Base-by-base conservation (phyloP, 306 rosid species). In the Alnus glutinosa region DNA sequence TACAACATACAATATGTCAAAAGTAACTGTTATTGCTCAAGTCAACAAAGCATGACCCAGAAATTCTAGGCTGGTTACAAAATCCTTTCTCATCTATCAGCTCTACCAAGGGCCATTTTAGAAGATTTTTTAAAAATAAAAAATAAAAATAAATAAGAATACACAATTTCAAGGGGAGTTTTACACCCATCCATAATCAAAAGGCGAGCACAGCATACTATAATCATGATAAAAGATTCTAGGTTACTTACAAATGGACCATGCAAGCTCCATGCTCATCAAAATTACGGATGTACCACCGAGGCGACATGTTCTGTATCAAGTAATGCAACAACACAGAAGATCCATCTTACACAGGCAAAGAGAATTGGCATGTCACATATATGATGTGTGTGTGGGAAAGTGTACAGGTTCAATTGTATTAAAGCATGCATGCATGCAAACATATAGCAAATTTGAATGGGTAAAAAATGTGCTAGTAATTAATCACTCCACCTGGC, bases 251-350 rank as follows among this genome's bases (percentile, higher is more conserved):
- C 97, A 92, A 84, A 85, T 92, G 97, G 70, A 89, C 83, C 97
- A 92, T 92, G 39, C 55, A 74, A 79, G 87, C 91, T 83, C 83
- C 85, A 42, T 19, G 46, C 66, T 88, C 91, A 55, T 85, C 89
- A 70, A 86, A 92, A 82, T 92, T 92, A 83, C 89, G 85, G 70
- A 92, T 83, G 86, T 90, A 92, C 97, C 97, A 92, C 55, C 96
- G 93, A 70, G 97, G 96, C n/a, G 89, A 90, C 90, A 88, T 88
- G 83, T 79, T 89, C 97, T 92, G 89, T 75, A 89, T 49, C 36
- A 80, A 67, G 58, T 71, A 72, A 79, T 86, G 71, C 71, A 74
- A 54, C 46, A 71, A 64, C 55, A 68, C 52, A 73, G 48, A 49
- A 75, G 63, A 42, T 72, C 69, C 51, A 75, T 70, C 64, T 18